These are phyloP conservation scores for Magnolia kwangsiensis DNA, from an alignment of 164 flowering plant species.

Conservation along the genomic window DNA sequence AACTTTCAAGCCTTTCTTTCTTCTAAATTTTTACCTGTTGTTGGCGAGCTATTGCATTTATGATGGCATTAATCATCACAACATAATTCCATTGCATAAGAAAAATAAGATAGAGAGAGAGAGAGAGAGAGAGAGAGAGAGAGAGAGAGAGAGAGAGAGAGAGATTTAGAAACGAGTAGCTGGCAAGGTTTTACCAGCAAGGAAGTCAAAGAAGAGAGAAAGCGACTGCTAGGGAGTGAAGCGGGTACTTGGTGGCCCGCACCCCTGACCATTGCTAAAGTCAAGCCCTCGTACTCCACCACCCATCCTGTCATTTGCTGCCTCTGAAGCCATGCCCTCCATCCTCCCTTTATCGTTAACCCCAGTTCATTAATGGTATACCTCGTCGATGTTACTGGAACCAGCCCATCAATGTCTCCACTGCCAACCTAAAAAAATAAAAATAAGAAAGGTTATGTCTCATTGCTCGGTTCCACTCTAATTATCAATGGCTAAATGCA, in stretches of 20 bases:
- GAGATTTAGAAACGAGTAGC: constrained; percentile 9
- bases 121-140: too few species aligned
- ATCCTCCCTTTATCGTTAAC: constrained; percentile 15
- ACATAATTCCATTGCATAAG: background rate
- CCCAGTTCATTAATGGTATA: constrained; percentile 27
- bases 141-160: too few species aligned
- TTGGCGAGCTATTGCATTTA: background rate
- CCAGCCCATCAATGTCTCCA: constrained; percentile 43
- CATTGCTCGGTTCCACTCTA: background rate
- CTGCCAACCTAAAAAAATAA: constrained; percentile 18
- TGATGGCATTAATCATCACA: background rate
- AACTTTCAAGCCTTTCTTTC: background rate
- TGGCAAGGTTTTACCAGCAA: constrained; percentile 31
- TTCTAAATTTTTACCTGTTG: background rate
- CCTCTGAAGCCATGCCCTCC: constrained; percentile 43
- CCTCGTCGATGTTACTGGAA: constrained; percentile 32
- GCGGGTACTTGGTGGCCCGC: constrained; percentile 41
- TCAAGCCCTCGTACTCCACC: constrained; percentile 35
- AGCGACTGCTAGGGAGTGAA: constrained; percentile 40
- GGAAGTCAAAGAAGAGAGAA: constrained; percentile 43
- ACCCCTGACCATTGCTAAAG: constrained; percentile 47
- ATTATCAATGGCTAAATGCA: background rate
- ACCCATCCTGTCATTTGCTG: constrained; percentile 47
- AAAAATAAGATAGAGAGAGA: too few species aligned
- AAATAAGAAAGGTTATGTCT: background rate